Conservation (phyloP, 2,329 filamentous ascomycete species). For the Botrytis fabae region DNA sequence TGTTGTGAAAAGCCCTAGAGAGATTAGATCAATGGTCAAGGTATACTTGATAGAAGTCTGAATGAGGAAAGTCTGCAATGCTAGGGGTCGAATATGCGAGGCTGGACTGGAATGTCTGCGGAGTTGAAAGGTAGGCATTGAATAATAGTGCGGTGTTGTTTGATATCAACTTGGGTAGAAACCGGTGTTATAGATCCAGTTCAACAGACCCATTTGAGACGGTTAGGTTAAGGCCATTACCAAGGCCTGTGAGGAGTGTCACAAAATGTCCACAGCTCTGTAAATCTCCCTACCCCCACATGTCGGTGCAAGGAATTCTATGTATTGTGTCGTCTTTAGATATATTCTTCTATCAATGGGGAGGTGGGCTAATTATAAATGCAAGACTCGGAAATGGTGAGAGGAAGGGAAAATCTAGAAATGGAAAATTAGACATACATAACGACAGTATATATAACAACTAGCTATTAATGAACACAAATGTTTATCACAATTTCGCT, state of each 20-base stretch:
- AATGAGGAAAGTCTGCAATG: fast-evolving
- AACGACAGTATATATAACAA: neutral
- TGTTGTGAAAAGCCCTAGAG: neutral
- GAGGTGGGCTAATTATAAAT: neutral
- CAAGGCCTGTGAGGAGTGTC: too few species aligned
- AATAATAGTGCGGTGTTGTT: neutral
- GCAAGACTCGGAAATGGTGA: neutral
- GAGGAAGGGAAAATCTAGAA: too few species aligned
- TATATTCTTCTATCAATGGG: neutral
- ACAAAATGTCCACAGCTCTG: neutral
- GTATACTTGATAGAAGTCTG: neutral
- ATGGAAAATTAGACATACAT: neutral
- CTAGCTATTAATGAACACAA: neutral
- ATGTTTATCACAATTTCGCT: neutral
- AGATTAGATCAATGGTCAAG: neutral
- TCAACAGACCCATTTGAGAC: neutral
- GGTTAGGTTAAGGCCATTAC: neutral
- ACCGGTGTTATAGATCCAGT: neutral
- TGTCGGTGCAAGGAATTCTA: neutral
- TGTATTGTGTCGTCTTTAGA: neutral
- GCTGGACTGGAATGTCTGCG: neutral
- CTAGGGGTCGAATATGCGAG: neutral
- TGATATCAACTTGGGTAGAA: neutral
- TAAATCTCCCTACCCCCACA: too few species aligned
- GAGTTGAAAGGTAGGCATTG: neutral